Percentiles rank a stretch among this genome's conserved stretches.
phyloP scores from a whole-genome alignment of 176 grass and related monocot species.

The Oryza meridionalis region DNA sequence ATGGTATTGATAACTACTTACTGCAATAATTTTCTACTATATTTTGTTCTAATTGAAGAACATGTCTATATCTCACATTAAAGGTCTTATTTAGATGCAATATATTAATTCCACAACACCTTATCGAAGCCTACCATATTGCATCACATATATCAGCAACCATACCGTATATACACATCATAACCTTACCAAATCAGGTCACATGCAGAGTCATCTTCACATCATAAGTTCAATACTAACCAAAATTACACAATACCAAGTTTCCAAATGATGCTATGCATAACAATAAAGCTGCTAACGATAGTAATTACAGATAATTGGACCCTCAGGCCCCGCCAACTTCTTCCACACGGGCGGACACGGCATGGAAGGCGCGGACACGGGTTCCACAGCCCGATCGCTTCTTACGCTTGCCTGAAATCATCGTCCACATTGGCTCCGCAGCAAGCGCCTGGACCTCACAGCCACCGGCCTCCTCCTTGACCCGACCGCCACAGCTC shows the following conservation, averaged over 20 bases:
- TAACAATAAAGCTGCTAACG: constrained; percentile 16
- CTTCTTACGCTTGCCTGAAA: constrained; percentile 47
- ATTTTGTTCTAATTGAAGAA: not conserved
- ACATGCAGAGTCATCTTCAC: constrained; percentile 32
- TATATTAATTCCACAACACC: constrained; percentile 2
- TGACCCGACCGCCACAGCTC: not conserved
- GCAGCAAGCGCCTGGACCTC: not conserved
- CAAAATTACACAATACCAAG: constrained; percentile 46
- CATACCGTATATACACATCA: constrained; percentile 50
- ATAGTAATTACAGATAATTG: constrained; percentile 41
- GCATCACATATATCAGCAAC: constrained; percentile 2
- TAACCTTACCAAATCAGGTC: constrained; percentile 29
- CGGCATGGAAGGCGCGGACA: constrained; percentile 16
- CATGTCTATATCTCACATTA: not conserved
- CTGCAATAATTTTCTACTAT: not conserved
- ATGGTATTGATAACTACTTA: not conserved
- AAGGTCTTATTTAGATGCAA: constrained; percentile 13
- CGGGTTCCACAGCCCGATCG: constrained; percentile 41
- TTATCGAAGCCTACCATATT: not conserved
- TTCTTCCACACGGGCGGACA: constrained; percentile 34
- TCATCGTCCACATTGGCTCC: constrained; percentile 45
- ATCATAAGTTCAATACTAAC: constrained; percentile 25
- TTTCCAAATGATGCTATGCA: constrained; percentile 38
- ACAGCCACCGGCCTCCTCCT: constrained; percentile 2
- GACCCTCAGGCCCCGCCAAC: constrained; percentile 39